phyloP scores from a whole-genome alignment of 352 stramenopile species.

The Lagenidium sp. region DNA sequence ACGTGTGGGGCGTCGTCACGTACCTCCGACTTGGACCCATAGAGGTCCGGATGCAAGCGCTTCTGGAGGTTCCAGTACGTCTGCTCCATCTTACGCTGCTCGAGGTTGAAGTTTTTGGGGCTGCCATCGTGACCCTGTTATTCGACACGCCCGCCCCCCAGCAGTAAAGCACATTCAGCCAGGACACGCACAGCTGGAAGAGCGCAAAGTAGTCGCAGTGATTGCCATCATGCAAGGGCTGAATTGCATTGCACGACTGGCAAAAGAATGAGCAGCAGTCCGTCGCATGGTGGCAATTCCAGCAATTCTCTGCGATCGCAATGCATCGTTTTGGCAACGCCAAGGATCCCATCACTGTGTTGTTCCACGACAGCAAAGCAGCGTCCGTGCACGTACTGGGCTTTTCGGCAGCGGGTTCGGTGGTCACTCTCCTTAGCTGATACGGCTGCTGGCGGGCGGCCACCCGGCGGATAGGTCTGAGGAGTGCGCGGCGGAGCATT shows the following conservation, averaged over 20 bases:
- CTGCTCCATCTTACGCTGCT: slow-evolving; percentile 75
- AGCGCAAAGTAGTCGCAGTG: slow-evolving; percentile 85
- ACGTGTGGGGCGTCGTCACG: background rate
- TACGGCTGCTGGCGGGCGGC: no score
- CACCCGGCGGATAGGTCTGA: no score
- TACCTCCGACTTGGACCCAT: slow-evolving; percentile 80
- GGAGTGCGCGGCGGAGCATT: no score
- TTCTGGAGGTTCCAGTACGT: slow-evolving; percentile 87
- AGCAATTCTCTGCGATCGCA: slow-evolving; percentile 41
- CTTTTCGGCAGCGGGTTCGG: slow-evolving; percentile 3
- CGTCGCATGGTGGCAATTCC: slow-evolving; percentile 78
- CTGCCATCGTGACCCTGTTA: slow-evolving; percentile 14
- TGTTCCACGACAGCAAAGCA: no score
- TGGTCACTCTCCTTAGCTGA: no score
- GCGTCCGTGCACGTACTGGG: slow-evolving; percentile 11
- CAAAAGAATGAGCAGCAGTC: slow-evolving; percentile 84
- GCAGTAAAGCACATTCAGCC: background rate
- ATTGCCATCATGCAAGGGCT: slow-evolving; percentile 41
- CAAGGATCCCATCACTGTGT: no score
- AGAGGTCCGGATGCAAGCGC: slow-evolving; percentile 76
- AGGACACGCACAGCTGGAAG: slow-evolving; percentile 60
- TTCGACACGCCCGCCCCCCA: slow-evolving; percentile 1
- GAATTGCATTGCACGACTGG: slow-evolving; percentile 66
- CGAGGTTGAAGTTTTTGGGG: slow-evolving; percentile 72
- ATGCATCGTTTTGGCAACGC: background rate